Percentiles rank a stretch among this genome's conserved stretches.
Evolutionary conservation across 768 basidiomycete species (phyloP).

Genomic region (Leccinum longicurvipes): DNA sequence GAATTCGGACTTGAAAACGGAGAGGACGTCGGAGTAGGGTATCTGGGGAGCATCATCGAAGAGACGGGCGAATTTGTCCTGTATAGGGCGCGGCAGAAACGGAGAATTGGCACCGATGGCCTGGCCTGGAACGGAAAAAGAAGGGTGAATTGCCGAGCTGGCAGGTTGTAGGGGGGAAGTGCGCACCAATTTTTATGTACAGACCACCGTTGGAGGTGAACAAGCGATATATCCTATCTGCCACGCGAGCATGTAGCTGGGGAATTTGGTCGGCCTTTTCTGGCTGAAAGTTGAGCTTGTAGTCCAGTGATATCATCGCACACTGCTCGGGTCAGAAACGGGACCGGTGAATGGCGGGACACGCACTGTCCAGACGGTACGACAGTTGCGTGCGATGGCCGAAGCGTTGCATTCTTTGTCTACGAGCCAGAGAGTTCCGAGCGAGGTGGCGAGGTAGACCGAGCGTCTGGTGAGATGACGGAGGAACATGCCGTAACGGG

Average conservation of each 20-base stretch:
- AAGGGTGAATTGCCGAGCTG: no score
- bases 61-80: conserved; percentile 74
- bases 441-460: conserved; percentile 23
- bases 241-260: conserved; percentile 80
- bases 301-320: conserved; percentile 68
- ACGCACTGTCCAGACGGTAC: conserved; percentile 50
- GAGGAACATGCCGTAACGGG: conserved; percentile 4
- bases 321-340: conserved; percentile 41
- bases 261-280: conserved; percentile 71
- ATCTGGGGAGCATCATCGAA: conserved; percentile 91
- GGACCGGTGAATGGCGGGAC: background rate
- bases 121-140: conserved; percentile 44
- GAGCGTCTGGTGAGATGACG: conserved; percentile 19
- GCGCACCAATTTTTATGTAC: conserved; percentile 77
- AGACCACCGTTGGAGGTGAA: conserved; percentile 81
- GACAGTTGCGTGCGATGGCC: conserved; percentile 43
- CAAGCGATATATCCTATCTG: conserved; percentile 69
- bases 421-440: conserved; percentile 34
- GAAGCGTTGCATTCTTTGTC: conserved; percentile 49
- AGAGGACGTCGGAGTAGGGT: conserved; percentile 62
- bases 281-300: conserved; percentile 84
- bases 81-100: conserved; percentile 78
- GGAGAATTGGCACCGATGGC: conserved; percentile 84
- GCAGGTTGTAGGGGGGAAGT: background rate
- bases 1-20: conserved; percentile 69